A percentile compares a stretch with the other conserved stretches of the same genome.
These are phyloP conservation scores for Paxillus involutus DNA, from an alignment of 768 basidiomycete species.

Conservation along the genomic window DNA sequence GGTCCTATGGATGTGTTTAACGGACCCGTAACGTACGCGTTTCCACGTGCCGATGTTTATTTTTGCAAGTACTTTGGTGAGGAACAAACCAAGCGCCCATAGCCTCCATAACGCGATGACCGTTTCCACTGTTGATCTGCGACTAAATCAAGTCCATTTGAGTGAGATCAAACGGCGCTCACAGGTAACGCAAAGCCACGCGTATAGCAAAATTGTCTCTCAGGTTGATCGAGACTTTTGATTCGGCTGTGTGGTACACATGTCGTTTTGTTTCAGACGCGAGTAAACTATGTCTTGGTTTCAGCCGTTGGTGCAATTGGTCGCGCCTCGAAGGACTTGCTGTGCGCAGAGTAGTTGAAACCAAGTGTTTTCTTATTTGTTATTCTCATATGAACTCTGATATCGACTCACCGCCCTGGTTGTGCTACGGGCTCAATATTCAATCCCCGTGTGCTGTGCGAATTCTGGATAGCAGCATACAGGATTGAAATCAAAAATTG, in stretches of 20 bases:
- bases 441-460: conserved; percentile 25
- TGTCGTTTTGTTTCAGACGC: conserved; percentile 16
- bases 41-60: conserved; percentile 9
- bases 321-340: conserved; percentile 9
- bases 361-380: not conserved
- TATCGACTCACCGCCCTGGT: conserved; percentile 23
- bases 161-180: conserved; percentile 11
- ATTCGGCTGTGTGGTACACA: not conserved
- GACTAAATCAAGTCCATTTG: conserved; percentile 8
- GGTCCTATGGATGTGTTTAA: conserved; percentile 10
- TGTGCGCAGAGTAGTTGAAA: conserved; percentile 21
- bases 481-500: not conserved
- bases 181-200: conserved; percentile 11
- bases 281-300: not conserved
- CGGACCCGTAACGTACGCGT: conserved; percentile 4
- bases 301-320: not conserved
- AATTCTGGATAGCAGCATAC: not conserved
- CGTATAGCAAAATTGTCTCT: conserved; percentile 1
- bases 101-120: conserved; percentile 1
- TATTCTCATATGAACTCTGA: conserved; percentile 16
- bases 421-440: conserved; percentile 19
- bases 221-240: conserved; percentile 5
- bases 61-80: conserved; percentile 7
- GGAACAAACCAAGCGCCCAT: conserved; percentile 8
- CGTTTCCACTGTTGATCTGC: conserved; percentile 21